Evolutionary conservation across 1,284 basidiomycete genomes (phyloP), one percentile per base, ranked within the genome.

Genomic region (Rhodofomes roseus): DNA sequence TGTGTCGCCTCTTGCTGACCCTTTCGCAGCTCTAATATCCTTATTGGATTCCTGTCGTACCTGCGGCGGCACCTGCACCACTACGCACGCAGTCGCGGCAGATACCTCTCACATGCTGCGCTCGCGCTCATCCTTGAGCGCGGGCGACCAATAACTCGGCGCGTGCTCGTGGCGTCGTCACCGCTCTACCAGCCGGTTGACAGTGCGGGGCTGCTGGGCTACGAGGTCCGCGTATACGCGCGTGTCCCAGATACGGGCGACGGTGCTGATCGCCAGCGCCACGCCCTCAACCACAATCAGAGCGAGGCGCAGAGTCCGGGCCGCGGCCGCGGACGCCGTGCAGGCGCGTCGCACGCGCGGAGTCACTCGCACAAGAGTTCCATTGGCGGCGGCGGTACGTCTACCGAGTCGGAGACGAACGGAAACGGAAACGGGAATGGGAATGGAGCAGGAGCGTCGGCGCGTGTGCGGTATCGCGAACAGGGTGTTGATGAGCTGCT

Each of bases 401-500:
- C 70, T 36, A 66, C 67, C 34, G 69, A 71, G 58, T 66, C 69
- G 14, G 69, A 69, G 56, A 65, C 66, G 11, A 52, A 52, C 27
- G 31, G 68, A 63, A 54, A 44, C 36, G 36, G 53, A 43, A 23
- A 39, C 11, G 29, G 48, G 62, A 56, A 53, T 31, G 54, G 40
- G 18, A 57, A 55, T 12, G 40, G 37, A 40, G 37, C 57, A 20
- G 59, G 41, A 14, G 50, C 59, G 11, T 23, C 66, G 11, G 58
- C 66, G n/a, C 77, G 81, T 12, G 67, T 79, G 48, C 78, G 84
- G 12, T 87, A 87, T 71, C 83, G 89, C 61, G 90, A 92, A 68
- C 92, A 95, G 74, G 92, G 90, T 14, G 93, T 95, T 3, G 93
- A 94, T 68, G 93, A 95, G 73, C 79, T 95, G 22, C 74, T 95